phyloP scores from a whole-genome alignment of 2,329 filamentous ascomycete species.

The Chrysosporium keratinophilum region DNA sequence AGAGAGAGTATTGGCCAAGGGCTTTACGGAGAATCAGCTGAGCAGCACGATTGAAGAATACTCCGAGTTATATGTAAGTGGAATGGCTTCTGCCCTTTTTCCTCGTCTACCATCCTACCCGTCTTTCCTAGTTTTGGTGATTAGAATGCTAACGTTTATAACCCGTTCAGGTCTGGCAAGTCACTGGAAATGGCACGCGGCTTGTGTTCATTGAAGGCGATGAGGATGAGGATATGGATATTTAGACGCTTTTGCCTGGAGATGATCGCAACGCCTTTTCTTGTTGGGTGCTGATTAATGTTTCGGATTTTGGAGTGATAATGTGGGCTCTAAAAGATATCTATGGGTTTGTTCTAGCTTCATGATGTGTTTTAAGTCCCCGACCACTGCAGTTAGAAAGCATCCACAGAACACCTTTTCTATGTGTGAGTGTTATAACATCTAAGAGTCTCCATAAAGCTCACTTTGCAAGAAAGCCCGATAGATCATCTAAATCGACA shows the following conservation, averaged over 20 bases:
- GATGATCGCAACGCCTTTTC: not conserved
- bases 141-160: slow-evolving; percentile 4
- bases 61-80: slow-evolving; percentile 73
- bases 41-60: slow-evolving; percentile 81
- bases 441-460: too few species aligned
- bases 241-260: slow-evolving; percentile 16
- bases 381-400: too few species aligned
- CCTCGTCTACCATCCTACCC: not conserved
- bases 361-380: too few species aligned
- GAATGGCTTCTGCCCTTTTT: slow-evolving; percentile 7
- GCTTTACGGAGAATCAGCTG: slow-evolving; percentile 92
- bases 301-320: not conserved
- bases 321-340: too few species aligned
- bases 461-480: too few species aligned
- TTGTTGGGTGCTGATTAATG: not conserved
- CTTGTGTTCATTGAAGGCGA: slow-evolving; percentile 58
- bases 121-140: not conserved
- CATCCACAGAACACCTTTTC: too few species aligned
- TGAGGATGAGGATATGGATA: slow-evolving; percentile 46
- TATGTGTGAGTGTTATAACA: too few species aligned
- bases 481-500: too few species aligned
- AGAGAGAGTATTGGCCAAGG: slow-evolving; percentile 87
- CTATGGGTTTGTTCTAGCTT: too few species aligned
- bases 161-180: slow-evolving; percentile 60
- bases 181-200: slow-evolving; percentile 57